Evolutionary conservation across 1,139 yeast species (phyloP).

Genomic region (Maudiozyma humilis): DNA sequence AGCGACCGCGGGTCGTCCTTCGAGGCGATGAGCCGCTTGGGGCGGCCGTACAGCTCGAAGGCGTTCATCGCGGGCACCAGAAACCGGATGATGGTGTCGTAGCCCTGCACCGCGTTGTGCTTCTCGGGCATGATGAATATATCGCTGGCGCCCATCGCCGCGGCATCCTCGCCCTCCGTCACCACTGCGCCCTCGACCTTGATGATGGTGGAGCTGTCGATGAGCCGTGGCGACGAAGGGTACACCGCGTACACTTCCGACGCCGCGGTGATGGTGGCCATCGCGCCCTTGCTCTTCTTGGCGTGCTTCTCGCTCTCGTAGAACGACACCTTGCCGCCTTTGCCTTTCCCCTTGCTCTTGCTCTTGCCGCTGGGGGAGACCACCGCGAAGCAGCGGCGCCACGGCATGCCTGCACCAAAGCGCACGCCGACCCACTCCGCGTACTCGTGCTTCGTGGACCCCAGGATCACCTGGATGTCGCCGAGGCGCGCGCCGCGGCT

Average conservation of each 20-base stretch:
- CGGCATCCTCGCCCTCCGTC: conserved; percentile 49
- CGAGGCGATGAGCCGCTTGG: conserved; percentile 79
- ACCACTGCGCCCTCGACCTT: conserved; percentile 77
- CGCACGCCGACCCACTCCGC: conserved; percentile 94
- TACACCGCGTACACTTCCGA: conserved; percentile 82
- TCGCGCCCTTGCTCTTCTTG: conserved; percentile 53
- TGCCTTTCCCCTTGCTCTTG: conserved; percentile 47
- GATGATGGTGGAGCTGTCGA: conserved; percentile 80
- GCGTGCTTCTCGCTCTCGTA: conserved; percentile 57
- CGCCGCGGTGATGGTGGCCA: conserved; percentile 72
- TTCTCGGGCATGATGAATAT: conserved; percentile 91
- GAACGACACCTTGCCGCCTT: conserved; percentile 47
- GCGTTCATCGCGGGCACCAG: conserved; percentile 79
- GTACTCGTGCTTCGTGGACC: conserved; percentile 77
- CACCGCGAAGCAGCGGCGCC: conserved; percentile 93
- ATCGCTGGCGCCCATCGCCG: conserved; percentile 56
- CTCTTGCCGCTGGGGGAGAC: conserved; percentile 60
- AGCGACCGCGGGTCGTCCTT: conserved; percentile 71
- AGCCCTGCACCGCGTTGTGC: conserved; percentile 89
- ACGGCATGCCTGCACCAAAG: conserved; percentile 95
- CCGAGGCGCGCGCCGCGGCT: conserved; percentile 81
- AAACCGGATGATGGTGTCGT: conserved; percentile 84
- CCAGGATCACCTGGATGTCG: conserved; percentile 75
- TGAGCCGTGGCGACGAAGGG: conserved; percentile 72
- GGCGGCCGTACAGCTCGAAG: conserved; percentile 85